Conservation (phyloP, 768 basidiomycete species). For the Calvatia gigantea region DNA sequence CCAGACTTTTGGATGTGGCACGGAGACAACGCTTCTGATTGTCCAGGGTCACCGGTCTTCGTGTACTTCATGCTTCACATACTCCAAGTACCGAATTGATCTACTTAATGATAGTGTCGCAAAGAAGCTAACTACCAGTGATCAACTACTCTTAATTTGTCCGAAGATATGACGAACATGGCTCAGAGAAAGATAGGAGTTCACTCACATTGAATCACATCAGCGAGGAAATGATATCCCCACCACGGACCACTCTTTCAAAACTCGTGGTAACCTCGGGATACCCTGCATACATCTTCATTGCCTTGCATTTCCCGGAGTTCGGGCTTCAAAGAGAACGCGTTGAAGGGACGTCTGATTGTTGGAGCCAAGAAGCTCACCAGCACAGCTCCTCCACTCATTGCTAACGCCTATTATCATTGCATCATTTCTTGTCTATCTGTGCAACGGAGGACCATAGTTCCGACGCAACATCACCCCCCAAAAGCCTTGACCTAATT, state of each 20-base stretch:
- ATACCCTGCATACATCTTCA: background rate
- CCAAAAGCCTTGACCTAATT: no score
- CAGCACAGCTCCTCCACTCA: background rate
- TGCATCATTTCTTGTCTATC: conserved; percentile 2
- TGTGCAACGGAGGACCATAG: background rate
- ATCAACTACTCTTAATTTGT: no score
- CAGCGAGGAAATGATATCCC: background rate
- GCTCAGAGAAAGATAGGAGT: background rate
- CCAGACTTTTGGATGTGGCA: no score
- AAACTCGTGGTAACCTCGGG: background rate
- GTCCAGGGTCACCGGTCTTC: no score
- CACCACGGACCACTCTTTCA: background rate
- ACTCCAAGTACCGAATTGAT: no score
- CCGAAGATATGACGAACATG: no score
- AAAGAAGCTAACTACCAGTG: no score
- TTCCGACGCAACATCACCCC: background rate
- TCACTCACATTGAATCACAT: background rate
- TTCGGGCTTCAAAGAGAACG: background rate
- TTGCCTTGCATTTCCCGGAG: background rate
- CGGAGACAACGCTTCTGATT: no score
- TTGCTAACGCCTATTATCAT: conserved; percentile 8
- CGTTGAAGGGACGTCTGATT: background rate
- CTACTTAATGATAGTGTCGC: no score
- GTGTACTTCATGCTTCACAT: no score
- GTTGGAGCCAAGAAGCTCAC: background rate